phyloP scores from a whole-genome alignment of 192 early-diverging fungal genomes.

The Coemansia sp. region DNA sequence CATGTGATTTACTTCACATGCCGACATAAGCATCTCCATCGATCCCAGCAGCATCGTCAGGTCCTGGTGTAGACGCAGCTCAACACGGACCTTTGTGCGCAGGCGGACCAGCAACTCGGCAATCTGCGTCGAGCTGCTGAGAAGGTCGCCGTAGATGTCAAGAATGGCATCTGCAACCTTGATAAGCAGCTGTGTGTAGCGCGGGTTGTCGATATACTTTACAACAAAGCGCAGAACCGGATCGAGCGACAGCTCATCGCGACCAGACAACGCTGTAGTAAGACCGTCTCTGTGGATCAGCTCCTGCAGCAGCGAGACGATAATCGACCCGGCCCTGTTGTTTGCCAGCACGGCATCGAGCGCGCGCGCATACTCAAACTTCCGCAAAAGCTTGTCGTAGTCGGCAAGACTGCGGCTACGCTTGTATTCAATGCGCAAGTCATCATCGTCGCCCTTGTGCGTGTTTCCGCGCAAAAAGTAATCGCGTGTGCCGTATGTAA shows the following conservation, averaged over 20 bases:
- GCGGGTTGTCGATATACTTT: slow-evolving; percentile 76
- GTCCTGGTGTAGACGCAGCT: slow-evolving; percentile 77
- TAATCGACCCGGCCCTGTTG: slow-evolving; percentile 59
- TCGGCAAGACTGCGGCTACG: slow-evolving; percentile 61
- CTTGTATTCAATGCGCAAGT: slow-evolving; percentile 72
- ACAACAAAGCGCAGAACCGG: slow-evolving; percentile 80
- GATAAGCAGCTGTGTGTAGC: slow-evolving; percentile 72
- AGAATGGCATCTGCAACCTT: slow-evolving; percentile 66
- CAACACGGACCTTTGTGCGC: slow-evolving; percentile 67
- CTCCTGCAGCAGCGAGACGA: slow-evolving; percentile 84
- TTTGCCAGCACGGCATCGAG: slow-evolving; percentile 78
- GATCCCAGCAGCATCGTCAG: slow-evolving; percentile 75
- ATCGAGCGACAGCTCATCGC: slow-evolving; percentile 85
- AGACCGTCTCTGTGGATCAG: slow-evolving; percentile 85
- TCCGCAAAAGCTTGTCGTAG: slow-evolving; percentile 82
- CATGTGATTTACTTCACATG: slow-evolving; percentile 33
- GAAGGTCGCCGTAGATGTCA: slow-evolving; percentile 80
- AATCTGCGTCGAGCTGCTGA: slow-evolving; percentile 77
- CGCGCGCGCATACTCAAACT: slow-evolving; percentile 86
- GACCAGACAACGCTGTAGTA: slow-evolving; percentile 70
- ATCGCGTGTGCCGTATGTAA: slow-evolving; percentile 61
- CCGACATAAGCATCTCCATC: slow-evolving; percentile 71
- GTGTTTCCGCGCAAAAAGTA: slow-evolving; percentile 69
- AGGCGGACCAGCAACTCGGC: slow-evolving; percentile 73
- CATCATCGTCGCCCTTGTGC: slow-evolving; percentile 59